Evolutionary conservation across 2,329 filamentous ascomycete genomes (phyloP).

Genomic region (Chrysoporthe austroafricana): DNA sequence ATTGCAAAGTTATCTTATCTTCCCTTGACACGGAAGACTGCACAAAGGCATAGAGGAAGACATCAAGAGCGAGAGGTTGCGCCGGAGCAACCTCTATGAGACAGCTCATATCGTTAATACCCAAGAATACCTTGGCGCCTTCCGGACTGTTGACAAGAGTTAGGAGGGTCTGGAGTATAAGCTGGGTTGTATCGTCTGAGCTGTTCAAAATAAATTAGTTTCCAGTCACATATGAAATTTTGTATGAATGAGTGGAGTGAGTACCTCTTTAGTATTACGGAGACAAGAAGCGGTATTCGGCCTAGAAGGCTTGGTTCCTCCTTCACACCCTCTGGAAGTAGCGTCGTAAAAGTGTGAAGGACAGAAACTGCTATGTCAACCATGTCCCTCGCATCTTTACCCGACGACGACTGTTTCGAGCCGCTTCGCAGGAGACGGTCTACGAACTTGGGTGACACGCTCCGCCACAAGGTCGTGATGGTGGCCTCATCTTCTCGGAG

Average conservation of each 20-base stretch:
- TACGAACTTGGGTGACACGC: constrained; percentile 65
- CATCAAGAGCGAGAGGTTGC: constrained; percentile 57
- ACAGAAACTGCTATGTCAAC: constrained; percentile 66
- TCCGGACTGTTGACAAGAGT: constrained; percentile 56
- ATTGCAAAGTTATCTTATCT: constrained; percentile 38
- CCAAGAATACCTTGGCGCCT: constrained; percentile 54
- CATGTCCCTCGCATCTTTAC: constrained; percentile 60
- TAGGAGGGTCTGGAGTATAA: constrained; percentile 61
- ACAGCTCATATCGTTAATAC: constrained; percentile 55
- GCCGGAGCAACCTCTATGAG: constrained; percentile 61
- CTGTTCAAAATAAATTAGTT: constrained; percentile 39
- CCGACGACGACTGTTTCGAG: constrained; percentile 38
- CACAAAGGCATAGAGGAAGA: constrained; percentile 61
- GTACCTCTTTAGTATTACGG: constrained; percentile 58
- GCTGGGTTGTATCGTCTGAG: constrained; percentile 53
- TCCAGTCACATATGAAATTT: neutral
- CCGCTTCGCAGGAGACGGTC: constrained; percentile 65
- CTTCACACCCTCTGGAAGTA: constrained; percentile 56
- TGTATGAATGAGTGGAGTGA: neutral
- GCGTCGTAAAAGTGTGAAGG: constrained; percentile 62
- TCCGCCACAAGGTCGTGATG: constrained; percentile 59
- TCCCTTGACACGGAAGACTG: constrained; percentile 45
- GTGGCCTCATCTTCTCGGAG: constrained; percentile 51
- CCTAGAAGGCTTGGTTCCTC: constrained; percentile 52
- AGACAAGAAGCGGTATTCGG: constrained; percentile 58